phyloP scores from a whole-genome alignment of 2,329 filamentous ascomycete species.

The Chaetothyriales sp. region DNA sequence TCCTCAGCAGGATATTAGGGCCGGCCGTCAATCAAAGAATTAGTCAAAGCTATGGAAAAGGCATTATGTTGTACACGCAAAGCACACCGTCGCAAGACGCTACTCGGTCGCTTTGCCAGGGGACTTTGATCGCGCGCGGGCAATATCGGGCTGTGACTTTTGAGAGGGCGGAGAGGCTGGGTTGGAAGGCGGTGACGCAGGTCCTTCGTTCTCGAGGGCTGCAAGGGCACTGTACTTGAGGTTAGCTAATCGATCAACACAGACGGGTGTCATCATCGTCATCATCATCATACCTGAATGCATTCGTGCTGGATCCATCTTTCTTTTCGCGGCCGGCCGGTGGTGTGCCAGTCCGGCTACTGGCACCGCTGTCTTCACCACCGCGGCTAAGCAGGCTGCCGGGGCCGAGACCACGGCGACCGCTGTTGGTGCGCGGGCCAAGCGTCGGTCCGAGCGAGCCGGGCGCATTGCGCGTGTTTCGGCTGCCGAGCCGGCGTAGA shows the following conservation, averaged over 20 bases:
- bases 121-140: slow-evolving; percentile 30
- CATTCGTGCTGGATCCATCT: slow-evolving; percentile 61
- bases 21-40: slow-evolving; percentile 13
- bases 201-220: slow-evolving; percentile 31
- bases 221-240: slow-evolving; percentile 29
- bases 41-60: slow-evolving; percentile 4
- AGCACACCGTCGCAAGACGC: slow-evolving; percentile 3
- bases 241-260: slow-evolving; percentile 6
- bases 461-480: slow-evolving; percentile 45
- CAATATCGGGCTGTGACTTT: slow-evolving; percentile 31
- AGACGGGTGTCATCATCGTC: background rate
- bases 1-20: slow-evolving; percentile 7
- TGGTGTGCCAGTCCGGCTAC: slow-evolving; percentile 79
- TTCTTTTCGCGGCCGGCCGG: slow-evolving; percentile 49
- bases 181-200: slow-evolving; percentile 34
- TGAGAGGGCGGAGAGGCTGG: slow-evolving; percentile 32
- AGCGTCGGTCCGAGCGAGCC: slow-evolving; percentile 68
- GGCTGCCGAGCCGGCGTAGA: slow-evolving; percentile 60
- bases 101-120: slow-evolving; percentile 23
- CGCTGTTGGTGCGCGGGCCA: slow-evolving; percentile 77
- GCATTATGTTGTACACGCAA: slow-evolving; percentile 17
- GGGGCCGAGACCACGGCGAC: slow-evolving; percentile 59
- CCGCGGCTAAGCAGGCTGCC: slow-evolving; percentile 56
- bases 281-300: slow-evolving; percentile 62
- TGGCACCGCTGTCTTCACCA: slow-evolving; percentile 71